Evolutionary conservation across 2,329 filamentous ascomycete genomes (phyloP), one percentile per base, ranked within the genome.

Genomic region (Zarea fungicola): DNA sequence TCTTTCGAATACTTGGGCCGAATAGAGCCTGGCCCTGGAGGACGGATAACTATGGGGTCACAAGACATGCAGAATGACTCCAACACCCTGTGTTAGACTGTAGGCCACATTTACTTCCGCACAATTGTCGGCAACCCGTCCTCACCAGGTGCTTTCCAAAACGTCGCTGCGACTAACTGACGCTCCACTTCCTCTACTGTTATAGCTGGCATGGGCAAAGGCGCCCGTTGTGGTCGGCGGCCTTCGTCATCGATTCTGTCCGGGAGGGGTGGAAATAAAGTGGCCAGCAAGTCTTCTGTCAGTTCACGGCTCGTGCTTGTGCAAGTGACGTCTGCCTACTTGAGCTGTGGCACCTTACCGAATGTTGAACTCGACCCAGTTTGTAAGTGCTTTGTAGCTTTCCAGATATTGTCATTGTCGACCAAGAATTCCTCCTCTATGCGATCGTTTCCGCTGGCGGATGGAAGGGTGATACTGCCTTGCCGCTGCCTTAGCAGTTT

Each of bases 401-500:
- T 52, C 60, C 54, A 64, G 42, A 62, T 61, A 29, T 63, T 62
- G 19, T 53, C 49, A 35, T 58, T 52, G 42, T 62, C 57, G 0
- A 49, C 58, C 11, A 63, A 54, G 31, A 62, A 62, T 28, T 58
- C 56, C 7, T 62, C 41, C 56, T n/a, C 54, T 62, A 37, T 62
- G 55, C 4, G 1, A 8, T 14, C 21, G 23, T 31, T 60, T 60
- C 50, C 58, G 48, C 21, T 56, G 28, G 18, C 53, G 49, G 14
- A 60, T 59, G 6, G 50, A 48, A 31, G 37, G 48, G 35, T 62
- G 54, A 42, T 61, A 62, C 19, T 60, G 51, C 36, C 57, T 60
- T 14, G 46, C 48, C 21, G 55, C 56, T 14, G 32, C 51, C 32
- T 52, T 58, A 21, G 55, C 60, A 28, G 19, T 52, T 14, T 56